Base-by-base conservation (phyloP, 2,329 filamentous ascomycete species). In the Chaetomium olivaceum region DNA sequence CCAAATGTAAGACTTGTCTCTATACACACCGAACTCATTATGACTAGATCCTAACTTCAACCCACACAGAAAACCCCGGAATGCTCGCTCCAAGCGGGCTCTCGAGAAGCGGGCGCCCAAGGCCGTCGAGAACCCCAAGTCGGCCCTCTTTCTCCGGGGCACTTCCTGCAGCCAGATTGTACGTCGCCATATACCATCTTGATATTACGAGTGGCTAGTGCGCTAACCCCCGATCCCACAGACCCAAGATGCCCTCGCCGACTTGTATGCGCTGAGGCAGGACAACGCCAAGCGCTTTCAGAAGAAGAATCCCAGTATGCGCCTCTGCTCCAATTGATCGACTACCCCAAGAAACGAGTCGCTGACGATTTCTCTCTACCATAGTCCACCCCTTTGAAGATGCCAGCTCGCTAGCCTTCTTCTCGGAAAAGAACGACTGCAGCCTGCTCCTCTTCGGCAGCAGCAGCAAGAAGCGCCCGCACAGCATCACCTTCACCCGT, bases 361-460 rank as follows among this genome's bases (percentile, higher is more conserved):
- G 54, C 65, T 63, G 52, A 65, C 62, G 4, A 25, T 54, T 1
- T 4, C 31, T 39, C 31, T 27, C 19, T 29, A n/a, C 19, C 21
- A n/a, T 52, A 64, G 66, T 72, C 73, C 93, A 95, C 78, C 95
- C 95, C 2, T 99, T 99, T 78, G 94, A 97, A 78, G 93, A 96
- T 77, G 82, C 91, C 69, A 83, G 89, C 31, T 94, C 91, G 61
- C 86, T 98, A 71, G 92, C 97, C 80, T 99, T 99, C 82, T 93
- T 99, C 82, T 90, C 90, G 69, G 89, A 93, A 76, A 99, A 98
- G 83, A 99, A 99, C 80, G 95, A 99, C 78, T 89, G 91, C 74
- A 91, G 89, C 55, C 82, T 97, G 57, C 85, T 97, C 71, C 85
- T 95, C 71, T 96, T 96, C 73, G 93, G 89, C 61, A 89, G 87